phyloP scores from a whole-genome alignment of 768 basidiomycete species.

The Agrocybe praecox region DNA sequence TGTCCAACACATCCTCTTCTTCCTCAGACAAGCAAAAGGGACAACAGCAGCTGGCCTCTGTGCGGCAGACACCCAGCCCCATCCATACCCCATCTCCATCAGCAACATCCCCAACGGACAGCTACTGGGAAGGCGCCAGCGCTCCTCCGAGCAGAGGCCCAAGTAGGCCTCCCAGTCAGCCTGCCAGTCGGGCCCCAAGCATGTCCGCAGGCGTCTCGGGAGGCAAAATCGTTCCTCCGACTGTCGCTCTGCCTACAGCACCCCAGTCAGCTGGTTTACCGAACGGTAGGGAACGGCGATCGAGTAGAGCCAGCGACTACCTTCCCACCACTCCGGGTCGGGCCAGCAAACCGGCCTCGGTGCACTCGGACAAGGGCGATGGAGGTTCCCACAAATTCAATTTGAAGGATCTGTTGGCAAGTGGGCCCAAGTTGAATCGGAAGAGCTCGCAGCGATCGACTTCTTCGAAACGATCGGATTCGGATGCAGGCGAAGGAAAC shows the following conservation, averaged over 20 bases:
- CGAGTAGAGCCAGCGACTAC: constrained; percentile 25
- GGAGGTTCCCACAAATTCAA: constrained; percentile 73
- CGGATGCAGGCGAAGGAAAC: constrained; percentile 40
- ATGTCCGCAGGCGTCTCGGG: constrained; percentile 46
- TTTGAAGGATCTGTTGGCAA: constrained; percentile 77
- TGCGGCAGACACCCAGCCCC: constrained; percentile 18
- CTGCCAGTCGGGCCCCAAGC: constrained; percentile 48
- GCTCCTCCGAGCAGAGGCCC: constrained; percentile 63
- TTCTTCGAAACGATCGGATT: constrained; percentile 66
- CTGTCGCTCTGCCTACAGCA: constrained; percentile 13
- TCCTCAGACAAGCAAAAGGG: constrained; percentile 40
- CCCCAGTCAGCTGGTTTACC: background rate
- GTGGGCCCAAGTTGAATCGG: constrained; percentile 74
- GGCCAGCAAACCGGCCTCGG: constrained; percentile 41
- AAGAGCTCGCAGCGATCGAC: constrained; percentile 71
- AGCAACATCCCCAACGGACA: constrained; percentile 55
- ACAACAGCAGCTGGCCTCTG: constrained; percentile 15
- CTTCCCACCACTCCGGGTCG: constrained; percentile 23
- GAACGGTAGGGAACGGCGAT: constrained; percentile 21
- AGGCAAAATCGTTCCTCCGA: constrained; percentile 27
- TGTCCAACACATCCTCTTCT: constrained; percentile 25
- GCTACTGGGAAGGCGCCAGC: constrained; percentile 53
- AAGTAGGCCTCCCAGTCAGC: constrained; percentile 58
- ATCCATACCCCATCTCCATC: constrained; percentile 41
- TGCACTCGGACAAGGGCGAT: constrained; percentile 54